Evolutionary conservation across 2,329 filamentous ascomycete species (phyloP), one percentile per base, ranked within the genome.

Genomic region (Purpureocillium takamizusanense): DNA sequence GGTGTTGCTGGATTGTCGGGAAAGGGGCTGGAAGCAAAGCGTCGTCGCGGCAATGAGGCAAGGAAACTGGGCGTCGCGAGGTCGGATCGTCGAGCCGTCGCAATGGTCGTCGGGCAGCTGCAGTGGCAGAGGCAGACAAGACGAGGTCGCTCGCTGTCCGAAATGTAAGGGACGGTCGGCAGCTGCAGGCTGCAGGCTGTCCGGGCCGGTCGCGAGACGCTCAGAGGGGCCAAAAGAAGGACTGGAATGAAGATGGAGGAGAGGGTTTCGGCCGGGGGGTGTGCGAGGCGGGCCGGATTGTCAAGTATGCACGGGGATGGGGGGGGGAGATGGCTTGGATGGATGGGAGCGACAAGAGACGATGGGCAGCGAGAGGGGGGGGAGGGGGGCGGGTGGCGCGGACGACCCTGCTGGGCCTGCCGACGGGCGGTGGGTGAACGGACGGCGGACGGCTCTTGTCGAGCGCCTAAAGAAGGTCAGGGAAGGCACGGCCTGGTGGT

Each of bases 201-300:
- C 33, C 39, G 32, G 36, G 35, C 39, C 37, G 30, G 42, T 37
- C 36, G 33, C 28, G 33, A 33, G 35, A 44, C 42, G 48, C 41
- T 47, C 41, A 45, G 42, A 43, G 43, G 46, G 43, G 51, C 49
- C 54, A 54, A 59, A 53, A 45, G 57, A 57, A 48, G 43, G 57
- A 60, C 52, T 53, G 52, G 51, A 54, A 53, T 50, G 47, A 46
- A 46, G 51, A 49, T 44, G 51, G 46, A 46, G 44, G 44, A 46
- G 47, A 49, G 48, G 49, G 45, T 12, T 30, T 12, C 28, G 45
- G 46, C 48, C 48, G 47, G 35, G 34, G 38, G 39, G 41, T n/a
- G 30, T 38, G 11, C 28, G 28, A 30, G 36, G 38, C 34, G 43
- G 36, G 37, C 40, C 35, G 38, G 41, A 40, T 39, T 35, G 37